phyloP scores from a whole-genome alignment of 768 basidiomycete species.

The Lactifluus hygrophoroides region DNA sequence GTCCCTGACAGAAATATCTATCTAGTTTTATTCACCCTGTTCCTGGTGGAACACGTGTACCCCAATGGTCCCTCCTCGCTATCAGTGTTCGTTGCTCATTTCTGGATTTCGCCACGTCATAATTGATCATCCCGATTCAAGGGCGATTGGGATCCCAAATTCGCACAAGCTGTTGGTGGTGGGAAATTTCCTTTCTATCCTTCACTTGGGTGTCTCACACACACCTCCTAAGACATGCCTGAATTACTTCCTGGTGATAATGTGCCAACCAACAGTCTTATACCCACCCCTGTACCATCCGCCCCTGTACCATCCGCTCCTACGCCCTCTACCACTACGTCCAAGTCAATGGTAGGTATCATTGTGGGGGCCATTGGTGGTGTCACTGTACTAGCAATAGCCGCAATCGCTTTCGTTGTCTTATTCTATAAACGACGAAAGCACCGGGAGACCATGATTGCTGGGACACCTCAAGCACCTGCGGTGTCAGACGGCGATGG shows the following conservation, averaged over 20 bases:
- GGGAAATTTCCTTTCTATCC: background rate
- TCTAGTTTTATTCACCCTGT: slow-evolving; percentile 3
- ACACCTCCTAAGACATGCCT: background rate
- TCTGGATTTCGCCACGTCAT: background rate
- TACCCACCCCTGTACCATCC: no score
- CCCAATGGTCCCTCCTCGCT: background rate
- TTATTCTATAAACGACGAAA: background rate
- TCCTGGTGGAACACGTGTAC: slow-evolving; percentile 3
- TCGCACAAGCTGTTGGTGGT: background rate
- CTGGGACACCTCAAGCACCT: no score
- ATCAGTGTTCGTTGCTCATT: background rate
- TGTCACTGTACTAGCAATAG: background rate
- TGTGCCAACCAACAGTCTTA: no score
- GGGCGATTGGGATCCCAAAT: background rate
- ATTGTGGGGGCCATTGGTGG: background rate
- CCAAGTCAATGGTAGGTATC: background rate
- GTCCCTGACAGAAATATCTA: background rate
- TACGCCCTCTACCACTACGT: no score
- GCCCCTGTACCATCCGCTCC: no score
- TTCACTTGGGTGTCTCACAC: background rate
- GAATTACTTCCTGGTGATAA: background rate
- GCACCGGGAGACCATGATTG: background rate
- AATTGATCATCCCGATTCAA: background rate
- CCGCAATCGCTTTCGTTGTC: background rate
- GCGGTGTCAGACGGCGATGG: background rate